Base-by-base conservation (phyloP, 495 filamentous ascomycete genomes). In the Aspergillus asperescens region DNA sequence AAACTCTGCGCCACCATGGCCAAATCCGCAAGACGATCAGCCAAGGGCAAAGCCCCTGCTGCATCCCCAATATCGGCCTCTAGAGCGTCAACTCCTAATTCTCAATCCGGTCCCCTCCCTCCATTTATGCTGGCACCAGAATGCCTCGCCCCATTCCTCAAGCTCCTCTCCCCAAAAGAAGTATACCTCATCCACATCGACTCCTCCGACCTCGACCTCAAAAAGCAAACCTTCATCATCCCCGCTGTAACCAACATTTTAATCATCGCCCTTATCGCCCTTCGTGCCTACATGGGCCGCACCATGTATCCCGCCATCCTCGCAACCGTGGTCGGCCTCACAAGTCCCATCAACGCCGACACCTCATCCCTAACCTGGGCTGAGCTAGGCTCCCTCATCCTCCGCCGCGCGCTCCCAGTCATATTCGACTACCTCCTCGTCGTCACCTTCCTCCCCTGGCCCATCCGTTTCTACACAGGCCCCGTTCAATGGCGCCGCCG, bases 111-210 rank as follows among this genome's bases (percentile, higher is more conserved):
- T 7, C 71, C 76, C 20, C 80, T 81, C 3, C 63, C 74, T 29
- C 88, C 88, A 5, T 92, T 90, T 74, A 72, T 71, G 39, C 68
- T 69, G 53, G 81, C 81, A 0, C 80, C 87, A 3, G 48, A 75
- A 19, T 62, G 68, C 18, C 77, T 91, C 32, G 48, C 74, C 12
- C 78, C 84, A 16, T 81, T 92, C 67, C 73, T 84, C 62, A 54
- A 74, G 31, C 78, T 73, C 18, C 79, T 92, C 55, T 74, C 80
- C 56, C 68, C 73, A 22, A 60, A 75, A 19, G 79, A 87, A 63
- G 74, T 92, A 63, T 93, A 95, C 77, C 80, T 95, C 56, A 74
- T 82, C 22, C 87, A 90, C 72, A 72, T 92, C 71, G 89, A 95
- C 74, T 71, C 60, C 31, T 80, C 83, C 35, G 79, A 78, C 0